Evolutionary conservation across 2,329 filamentous ascomycete genomes (phyloP).

Genomic region (Clarireedia paspali): DNA sequence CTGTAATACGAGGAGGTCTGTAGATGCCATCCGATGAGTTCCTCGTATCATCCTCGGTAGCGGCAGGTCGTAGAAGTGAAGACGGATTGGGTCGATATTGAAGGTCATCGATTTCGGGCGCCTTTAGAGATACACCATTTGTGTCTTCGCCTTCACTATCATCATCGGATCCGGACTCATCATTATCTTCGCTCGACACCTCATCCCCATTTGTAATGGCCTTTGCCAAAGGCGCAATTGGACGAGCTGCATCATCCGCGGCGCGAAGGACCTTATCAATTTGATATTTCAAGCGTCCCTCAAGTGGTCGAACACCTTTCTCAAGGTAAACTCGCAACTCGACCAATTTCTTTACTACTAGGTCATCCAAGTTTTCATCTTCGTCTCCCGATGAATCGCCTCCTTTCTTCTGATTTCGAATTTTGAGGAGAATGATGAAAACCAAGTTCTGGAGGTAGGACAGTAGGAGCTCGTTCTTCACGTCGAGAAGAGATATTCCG

Average conservation of each 20-base stretch:
- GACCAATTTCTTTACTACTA: constrained; percentile 78
- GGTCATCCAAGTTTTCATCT: constrained; percentile 45
- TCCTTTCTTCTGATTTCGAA: constrained; percentile 47
- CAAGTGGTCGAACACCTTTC: constrained; percentile 81
- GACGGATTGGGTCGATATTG: constrained; percentile 54
- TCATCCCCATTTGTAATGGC: background rate
- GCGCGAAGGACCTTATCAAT: constrained; percentile 90
- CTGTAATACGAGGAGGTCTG: constrained; percentile 78
- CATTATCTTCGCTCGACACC: constrained; percentile 15
- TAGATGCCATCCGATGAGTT: constrained; percentile 64
- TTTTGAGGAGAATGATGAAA: constrained; percentile 74
- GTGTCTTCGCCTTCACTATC: constrained; percentile 26
- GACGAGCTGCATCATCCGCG: constrained; percentile 51
- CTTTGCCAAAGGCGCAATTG: constrained; percentile 6
- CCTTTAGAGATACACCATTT: constrained; percentile 19
- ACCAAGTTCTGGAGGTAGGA: constrained; percentile 93
- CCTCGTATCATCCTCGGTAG: constrained; percentile 25
- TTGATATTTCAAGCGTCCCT: constrained; percentile 87
- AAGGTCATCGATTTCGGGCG: constrained; percentile 45
- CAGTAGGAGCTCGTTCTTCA: constrained; percentile 94
- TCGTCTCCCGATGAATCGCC: constrained; percentile 28
- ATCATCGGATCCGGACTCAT: constrained; percentile 28
- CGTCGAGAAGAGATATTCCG: constrained; percentile 88
- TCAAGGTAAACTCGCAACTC: constrained; percentile 90
- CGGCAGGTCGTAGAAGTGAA: constrained; percentile 30